Conservation (phyloP, 1,284 basidiomycete genomes). For the Pyrrhoderma noxium region DNA sequence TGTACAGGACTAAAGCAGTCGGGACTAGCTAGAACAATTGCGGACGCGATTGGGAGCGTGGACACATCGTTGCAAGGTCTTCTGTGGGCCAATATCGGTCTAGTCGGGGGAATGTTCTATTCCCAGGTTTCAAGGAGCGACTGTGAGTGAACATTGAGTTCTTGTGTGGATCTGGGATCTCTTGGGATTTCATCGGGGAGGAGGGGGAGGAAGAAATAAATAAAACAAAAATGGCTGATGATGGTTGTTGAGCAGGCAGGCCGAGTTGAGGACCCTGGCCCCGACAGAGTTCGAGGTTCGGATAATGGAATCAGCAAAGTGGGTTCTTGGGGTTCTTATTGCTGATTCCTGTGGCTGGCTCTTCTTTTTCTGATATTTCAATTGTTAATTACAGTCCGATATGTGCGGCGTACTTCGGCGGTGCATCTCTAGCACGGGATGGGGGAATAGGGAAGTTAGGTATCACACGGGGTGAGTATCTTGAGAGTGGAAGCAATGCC, state of each 20-base stretch:
- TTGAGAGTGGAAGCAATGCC: slow-evolving; percentile 70
- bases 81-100: slow-evolving; percentile 90
- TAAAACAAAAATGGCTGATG: not conserved
- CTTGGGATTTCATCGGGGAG: not conserved
- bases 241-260: slow-evolving; percentile 34
- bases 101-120: slow-evolving; percentile 78
- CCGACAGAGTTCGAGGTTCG: slow-evolving; percentile 69
- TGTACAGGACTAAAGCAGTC: slow-evolving; percentile 69
- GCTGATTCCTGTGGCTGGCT: not conserved
- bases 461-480: slow-evolving; percentile 75
- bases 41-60: slow-evolving; percentile 64
- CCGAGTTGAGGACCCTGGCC: slow-evolving; percentile 72
- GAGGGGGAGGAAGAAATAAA: not conserved
- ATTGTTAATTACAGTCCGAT: slow-evolving; percentile 47
- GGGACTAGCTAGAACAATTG: slow-evolving; percentile 72
- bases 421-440: slow-evolving; percentile 46
- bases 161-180: not conserved
- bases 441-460: slow-evolving; percentile 43
- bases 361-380: not conserved
- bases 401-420: slow-evolving; percentile 65
- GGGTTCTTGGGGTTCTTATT: slow-evolving; percentile 30
- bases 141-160: slow-evolving; percentile 45
- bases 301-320: slow-evolving; percentile 71
- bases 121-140: slow-evolving; percentile 68
- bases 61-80: slow-evolving; percentile 78